Evolutionary conservation across 148 eudicot species (phyloP).

Genomic region (Pharnaceum exiguum): DNA sequence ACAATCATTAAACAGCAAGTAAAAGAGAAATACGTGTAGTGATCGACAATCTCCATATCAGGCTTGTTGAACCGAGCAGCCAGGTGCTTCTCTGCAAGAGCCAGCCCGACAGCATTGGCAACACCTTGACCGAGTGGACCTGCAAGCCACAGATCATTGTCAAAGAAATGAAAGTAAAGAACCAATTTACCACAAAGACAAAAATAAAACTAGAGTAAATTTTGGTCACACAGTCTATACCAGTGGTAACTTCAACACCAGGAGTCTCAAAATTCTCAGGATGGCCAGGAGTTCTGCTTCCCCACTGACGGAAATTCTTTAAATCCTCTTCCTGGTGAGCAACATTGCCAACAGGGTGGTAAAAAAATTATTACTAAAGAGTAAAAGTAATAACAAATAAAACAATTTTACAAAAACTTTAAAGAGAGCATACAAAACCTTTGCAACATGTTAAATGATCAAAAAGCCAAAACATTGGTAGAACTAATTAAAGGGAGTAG

Average conservation of each 20-base stretch:
- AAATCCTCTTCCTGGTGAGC: slow-evolving; percentile 65
- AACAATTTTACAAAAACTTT: background rate
- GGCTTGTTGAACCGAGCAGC: slow-evolving; percentile 99
- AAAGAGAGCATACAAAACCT: background rate
- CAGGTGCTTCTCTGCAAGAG: slow-evolving; percentile 95
- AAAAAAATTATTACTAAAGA: no score
- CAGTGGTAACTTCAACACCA: slow-evolving; percentile 97
- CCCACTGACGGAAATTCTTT: slow-evolving; percentile 92
- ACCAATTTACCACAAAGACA: background rate
- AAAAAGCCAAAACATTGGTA: background rate
- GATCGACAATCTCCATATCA: slow-evolving; percentile 82
- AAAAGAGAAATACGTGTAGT: slow-evolving; percentile 70
- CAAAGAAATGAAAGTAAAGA: slow-evolving; percentile 1
- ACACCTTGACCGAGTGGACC: slow-evolving; percentile 99
- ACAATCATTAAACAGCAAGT: background rate
- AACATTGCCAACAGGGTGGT: background rate
- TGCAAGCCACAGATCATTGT: slow-evolving; percentile 18
- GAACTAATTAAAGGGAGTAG: no score
- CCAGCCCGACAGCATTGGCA: slow-evolving; percentile 96
- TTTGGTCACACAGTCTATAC: slow-evolving; percentile 30
- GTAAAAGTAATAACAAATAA: no score
- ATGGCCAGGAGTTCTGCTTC: slow-evolving; percentile 92
- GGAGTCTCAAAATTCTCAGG: slow-evolving; percentile 98
- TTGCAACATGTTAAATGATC: no score
- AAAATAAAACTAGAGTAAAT: background rate